Conservation (phyloP, 2,329 filamentous ascomycete species). For the Thelonectria rubi region DNA sequence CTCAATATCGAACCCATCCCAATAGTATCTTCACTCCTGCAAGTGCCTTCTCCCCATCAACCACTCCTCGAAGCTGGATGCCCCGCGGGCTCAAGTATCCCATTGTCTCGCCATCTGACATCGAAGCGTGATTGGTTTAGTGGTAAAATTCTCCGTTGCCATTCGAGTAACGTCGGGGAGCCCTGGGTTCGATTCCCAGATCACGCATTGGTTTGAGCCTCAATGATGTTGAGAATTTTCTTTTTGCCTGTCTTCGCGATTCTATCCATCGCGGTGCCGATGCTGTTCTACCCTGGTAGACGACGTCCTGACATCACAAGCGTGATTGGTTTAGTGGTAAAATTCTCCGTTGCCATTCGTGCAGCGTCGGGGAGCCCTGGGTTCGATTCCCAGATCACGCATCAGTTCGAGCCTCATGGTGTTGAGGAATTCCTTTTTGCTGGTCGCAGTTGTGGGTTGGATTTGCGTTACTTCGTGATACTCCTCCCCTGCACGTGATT, state of each 20-base stretch:
- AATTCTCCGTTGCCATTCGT: slow-evolving; percentile 3
- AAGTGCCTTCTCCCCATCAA: background rate
- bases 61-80: too few species aligned
- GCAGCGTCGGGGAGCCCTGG: background rate
- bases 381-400: slow-evolving; percentile 12
- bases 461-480: background rate
- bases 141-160: slow-evolving; percentile 10
- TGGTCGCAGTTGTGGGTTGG: background rate
- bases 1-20: too few species aligned
- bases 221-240: background rate
- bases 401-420: background rate
- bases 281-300: background rate
- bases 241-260: background rate
- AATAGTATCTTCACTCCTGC: background rate
- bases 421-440: background rate
- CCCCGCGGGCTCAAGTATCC: background rate
- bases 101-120: background rate
- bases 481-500: slow-evolving; percentile 36
- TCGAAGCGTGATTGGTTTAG: slow-evolving; percentile 1
- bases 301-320: background rate
- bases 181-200: slow-evolving; percentile 9
- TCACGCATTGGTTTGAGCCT: background rate
- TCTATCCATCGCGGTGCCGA: too few species aligned
- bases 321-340: slow-evolving; percentile 6
- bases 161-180: slow-evolving; percentile 5